Evolutionary conservation across 2,329 filamentous ascomycete genomes (phyloP).

Genomic region (Dothistroma septosporum): DNA sequence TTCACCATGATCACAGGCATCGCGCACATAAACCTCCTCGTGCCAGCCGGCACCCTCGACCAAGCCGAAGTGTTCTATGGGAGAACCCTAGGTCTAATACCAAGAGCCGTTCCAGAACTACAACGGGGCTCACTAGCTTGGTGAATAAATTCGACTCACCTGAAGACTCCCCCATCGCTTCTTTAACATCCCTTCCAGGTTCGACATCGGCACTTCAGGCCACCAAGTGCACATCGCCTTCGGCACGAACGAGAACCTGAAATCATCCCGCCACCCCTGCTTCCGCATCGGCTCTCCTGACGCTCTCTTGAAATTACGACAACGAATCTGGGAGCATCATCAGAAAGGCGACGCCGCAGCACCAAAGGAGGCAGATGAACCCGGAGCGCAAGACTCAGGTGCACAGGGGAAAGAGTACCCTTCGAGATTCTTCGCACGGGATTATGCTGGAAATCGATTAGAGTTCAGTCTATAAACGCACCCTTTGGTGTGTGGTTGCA

Average conservation of each 20-base stretch:
- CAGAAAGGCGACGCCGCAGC: conserved; percentile 47
- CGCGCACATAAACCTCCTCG: conserved; percentile 57
- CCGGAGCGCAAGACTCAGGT: conserved; percentile 47
- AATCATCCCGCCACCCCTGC: conserved; percentile 54
- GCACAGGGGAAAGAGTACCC: conserved; percentile 57
- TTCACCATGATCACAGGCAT: conserved; percentile 50
- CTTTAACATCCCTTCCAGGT: conserved; percentile 30
- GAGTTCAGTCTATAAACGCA: conserved; percentile 37
- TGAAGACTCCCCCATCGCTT: neutral
- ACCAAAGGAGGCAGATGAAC: conserved; percentile 53
- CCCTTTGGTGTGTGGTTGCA: neutral
- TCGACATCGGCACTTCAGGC: conserved; percentile 53
- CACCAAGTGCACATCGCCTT: conserved; percentile 53
- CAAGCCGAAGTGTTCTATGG: conserved; percentile 54
- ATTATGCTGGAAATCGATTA: conserved; percentile 40
- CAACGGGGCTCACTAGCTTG: conserved; percentile 53
- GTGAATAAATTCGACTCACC: conserved; percentile 34
- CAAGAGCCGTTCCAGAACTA: conserved; percentile 50
- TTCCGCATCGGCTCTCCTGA: conserved; percentile 51
- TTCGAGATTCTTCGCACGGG: conserved; percentile 56
- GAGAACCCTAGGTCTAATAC: conserved; percentile 52
- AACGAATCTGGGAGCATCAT: conserved; percentile 51
- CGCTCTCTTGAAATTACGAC: conserved; percentile 47
- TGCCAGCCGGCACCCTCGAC: conserved; percentile 51
- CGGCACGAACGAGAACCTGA: conserved; percentile 40